Conservation (phyloP, 2,329 filamentous ascomycete genomes). For the Clonostachys rhizophaga region DNA sequence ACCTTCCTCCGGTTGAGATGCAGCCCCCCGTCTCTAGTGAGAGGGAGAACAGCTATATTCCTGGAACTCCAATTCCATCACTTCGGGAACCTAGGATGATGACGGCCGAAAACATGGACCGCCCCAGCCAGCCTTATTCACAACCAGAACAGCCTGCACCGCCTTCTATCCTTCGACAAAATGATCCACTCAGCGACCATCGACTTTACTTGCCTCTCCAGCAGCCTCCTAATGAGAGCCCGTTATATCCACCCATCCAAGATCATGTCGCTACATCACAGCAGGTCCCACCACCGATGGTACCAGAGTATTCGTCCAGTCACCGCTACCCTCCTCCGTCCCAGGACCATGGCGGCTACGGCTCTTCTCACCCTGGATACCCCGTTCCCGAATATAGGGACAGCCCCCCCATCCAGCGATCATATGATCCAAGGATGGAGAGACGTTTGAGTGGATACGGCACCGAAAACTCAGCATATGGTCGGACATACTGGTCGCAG, state of each 20-base stretch:
- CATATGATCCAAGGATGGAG: conserved; percentile 3
- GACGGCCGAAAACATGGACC: neutral
- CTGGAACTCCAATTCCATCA: neutral
- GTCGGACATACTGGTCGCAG: conserved; percentile 25
- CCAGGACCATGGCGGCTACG: neutral
- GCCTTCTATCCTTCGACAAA: neutral
- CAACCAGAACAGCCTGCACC: neutral
- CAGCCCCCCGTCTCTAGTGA: conserved; percentile 1
- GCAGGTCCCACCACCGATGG: neutral
- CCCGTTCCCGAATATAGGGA: neutral
- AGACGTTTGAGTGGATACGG: conserved; percentile 23
- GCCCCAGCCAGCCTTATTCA: neutral
- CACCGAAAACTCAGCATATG: conserved; percentile 19
- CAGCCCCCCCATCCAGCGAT: neutral
- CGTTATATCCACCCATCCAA: neutral
- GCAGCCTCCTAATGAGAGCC: neutral
- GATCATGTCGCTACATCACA: neutral
- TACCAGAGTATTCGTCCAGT: neutral
- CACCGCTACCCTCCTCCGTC: neutral
- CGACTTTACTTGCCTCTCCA: neutral
- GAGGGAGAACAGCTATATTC: conserved; percentile 4
- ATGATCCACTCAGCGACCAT: neutral
- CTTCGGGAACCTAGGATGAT: neutral
- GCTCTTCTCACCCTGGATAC: neutral
- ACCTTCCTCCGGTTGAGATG: neutral